phyloP scores from a whole-genome alignment of 306 rosid species.

The Vigna hirtella region DNA sequence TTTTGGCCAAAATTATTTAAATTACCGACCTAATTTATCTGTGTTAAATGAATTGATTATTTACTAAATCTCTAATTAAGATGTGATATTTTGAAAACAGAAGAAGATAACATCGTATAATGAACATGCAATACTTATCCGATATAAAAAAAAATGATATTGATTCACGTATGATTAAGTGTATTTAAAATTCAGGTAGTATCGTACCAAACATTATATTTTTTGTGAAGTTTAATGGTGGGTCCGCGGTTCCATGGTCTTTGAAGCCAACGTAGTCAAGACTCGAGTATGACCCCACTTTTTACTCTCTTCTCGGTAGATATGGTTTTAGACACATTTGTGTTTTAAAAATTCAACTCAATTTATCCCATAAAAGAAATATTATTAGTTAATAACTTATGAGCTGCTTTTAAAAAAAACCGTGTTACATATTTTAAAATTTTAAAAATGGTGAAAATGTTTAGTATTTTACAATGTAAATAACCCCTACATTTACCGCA shows the following conservation, averaged over 20 bases:
- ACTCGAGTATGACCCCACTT: not conserved
- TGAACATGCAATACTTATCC: not conserved
- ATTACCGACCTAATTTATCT: not conserved
- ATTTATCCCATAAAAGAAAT: not conserved
- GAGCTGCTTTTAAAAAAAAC: too few relatives aligned
- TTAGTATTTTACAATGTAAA: too few relatives aligned
- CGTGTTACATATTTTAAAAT: too few relatives aligned
- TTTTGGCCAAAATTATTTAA: too few relatives aligned
- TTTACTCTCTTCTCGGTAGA: not conserved
- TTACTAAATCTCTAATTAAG: not conserved
- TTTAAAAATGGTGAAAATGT: too few relatives aligned
- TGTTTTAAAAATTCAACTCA: not conserved
- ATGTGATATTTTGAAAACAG: not conserved
- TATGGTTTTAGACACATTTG: not conserved
- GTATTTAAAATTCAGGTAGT: not conserved
- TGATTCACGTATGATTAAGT: not conserved
- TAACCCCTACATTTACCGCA: too few relatives aligned
- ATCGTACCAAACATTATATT: not conserved
- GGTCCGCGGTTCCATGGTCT: slow-evolving; percentile 1
- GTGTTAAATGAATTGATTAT: not conserved
- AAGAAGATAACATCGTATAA: not conserved
- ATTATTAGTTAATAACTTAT: not conserved
- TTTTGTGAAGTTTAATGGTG: not conserved
- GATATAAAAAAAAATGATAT: not conserved
- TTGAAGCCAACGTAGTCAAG: slow-evolving; percentile 1